phyloP scores from a whole-genome alignment of 768 basidiomycete species.

The Tricholoma flavovirens region DNA sequence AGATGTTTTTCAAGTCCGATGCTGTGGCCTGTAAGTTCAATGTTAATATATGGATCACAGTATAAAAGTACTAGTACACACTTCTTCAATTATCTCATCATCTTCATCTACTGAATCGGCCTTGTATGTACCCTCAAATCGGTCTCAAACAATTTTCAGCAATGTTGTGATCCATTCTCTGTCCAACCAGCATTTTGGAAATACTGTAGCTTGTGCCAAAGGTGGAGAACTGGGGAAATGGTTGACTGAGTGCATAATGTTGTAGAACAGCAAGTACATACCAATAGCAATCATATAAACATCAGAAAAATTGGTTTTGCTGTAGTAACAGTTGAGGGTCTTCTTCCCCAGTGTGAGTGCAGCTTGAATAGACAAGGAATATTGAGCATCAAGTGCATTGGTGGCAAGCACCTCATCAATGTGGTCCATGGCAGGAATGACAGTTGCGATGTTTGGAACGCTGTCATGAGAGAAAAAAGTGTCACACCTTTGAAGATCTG shows the following conservation, averaged over 20 bases:
- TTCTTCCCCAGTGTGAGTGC: conserved; percentile 17
- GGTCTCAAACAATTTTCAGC: conserved; percentile 12
- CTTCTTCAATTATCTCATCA: neutral
- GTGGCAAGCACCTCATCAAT: conserved; percentile 17
- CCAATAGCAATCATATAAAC: conserved; percentile 24
- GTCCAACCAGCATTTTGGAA: conserved; percentile 23
- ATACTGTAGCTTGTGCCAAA: conserved; percentile 28
- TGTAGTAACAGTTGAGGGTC: conserved; percentile 25
- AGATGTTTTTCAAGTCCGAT: conserved; percentile 19
- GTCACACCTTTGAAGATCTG: conserved; percentile 4
- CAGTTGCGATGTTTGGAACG: neutral
- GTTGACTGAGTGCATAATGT: neutral
- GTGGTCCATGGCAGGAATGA: conserved; percentile 18
- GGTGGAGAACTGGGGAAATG: conserved; percentile 25
- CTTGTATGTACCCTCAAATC: conserved; percentile 10
- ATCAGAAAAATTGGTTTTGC: conserved; percentile 17
- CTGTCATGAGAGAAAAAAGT: conserved; percentile 1
- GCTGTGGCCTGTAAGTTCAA: neutral
- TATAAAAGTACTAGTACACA: neutral
- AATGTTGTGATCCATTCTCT: conserved; percentile 20
- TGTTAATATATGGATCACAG: neutral
- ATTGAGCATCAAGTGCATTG: conserved; percentile 1
- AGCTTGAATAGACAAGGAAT: conserved; percentile 11
- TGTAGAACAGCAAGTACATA: conserved; percentile 12
- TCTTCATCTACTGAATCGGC: neutral